phyloP scores from a whole-genome alignment of 2,329 filamentous ascomycete genomes.

The Sporothrix humicola region DNA sequence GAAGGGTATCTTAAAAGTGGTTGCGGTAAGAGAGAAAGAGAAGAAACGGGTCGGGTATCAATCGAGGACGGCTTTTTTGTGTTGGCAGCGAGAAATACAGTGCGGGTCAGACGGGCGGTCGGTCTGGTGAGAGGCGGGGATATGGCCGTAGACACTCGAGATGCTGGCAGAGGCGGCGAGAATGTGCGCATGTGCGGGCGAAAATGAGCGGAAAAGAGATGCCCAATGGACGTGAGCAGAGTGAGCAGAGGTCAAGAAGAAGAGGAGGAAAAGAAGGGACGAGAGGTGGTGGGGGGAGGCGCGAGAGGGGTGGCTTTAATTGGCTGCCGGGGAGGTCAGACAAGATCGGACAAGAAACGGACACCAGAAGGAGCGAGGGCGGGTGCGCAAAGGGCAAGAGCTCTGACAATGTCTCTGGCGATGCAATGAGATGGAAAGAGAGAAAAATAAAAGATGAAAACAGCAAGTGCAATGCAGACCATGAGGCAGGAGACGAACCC shows the following conservation, averaged over 20 bases:
- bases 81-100: neutral
- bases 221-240: constrained; percentile 5
- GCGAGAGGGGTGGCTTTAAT: constrained; percentile 31
- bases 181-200: neutral
- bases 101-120: neutral
- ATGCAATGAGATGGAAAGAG: neutral
- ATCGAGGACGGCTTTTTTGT: neutral
- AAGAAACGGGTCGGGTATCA: neutral
- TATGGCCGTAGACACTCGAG: neutral
- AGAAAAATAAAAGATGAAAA: neutral
- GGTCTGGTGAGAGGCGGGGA: constrained; percentile 4
- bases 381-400: neutral
- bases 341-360: constrained; percentile 7
- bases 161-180: constrained; percentile 13
- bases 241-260: neutral
- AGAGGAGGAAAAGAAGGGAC: constrained; percentile 4
- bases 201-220: constrained; percentile 1
- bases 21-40: neutral
- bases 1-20: neutral
- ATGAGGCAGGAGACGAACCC: constrained; percentile 5
- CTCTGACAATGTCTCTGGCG: neutral
- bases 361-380: constrained; percentile 10
- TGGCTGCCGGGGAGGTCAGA: constrained; percentile 24
- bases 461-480: neutral
- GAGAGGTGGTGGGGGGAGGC: constrained; percentile 10